Conservation (phyloP, 2,329 filamentous ascomycete species). For the Exophiala oligosperma region DNA sequence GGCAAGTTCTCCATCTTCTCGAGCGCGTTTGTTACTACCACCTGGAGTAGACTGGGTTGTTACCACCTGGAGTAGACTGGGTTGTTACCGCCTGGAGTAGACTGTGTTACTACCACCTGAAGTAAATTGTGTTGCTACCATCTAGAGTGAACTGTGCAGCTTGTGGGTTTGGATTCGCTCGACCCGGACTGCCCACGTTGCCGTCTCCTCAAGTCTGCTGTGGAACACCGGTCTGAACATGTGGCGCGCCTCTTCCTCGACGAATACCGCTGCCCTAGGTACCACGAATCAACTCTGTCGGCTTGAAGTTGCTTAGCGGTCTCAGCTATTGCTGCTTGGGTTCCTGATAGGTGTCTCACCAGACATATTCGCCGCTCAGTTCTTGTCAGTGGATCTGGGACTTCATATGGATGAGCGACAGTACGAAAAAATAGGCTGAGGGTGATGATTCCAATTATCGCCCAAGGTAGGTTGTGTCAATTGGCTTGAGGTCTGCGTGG, state of each 20-base stretch:
- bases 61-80: too few relatives aligned
- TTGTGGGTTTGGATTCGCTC: slow-evolving; percentile 49
- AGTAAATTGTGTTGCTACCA: slow-evolving; percentile 37
- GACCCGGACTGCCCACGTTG: slow-evolving; percentile 25
- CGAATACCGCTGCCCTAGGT: slow-evolving; percentile 40
- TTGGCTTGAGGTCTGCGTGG: too few relatives aligned
- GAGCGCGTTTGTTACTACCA: slow-evolving; percentile 50
- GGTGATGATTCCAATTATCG: too few relatives aligned
- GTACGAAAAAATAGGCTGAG: too few relatives aligned
- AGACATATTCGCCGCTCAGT: too few relatives aligned
- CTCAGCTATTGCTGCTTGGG: slow-evolving; percentile 7
- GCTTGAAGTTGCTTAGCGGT: slow-evolving; percentile 21
- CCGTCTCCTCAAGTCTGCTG: slow-evolving; percentile 31
- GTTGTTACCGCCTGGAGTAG: too few relatives aligned
- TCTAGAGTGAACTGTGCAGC: slow-evolving; percentile 58
- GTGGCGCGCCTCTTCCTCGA: slow-evolving; percentile 43
- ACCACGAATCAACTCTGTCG: slow-evolving; percentile 19
- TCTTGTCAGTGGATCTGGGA: too few relatives aligned
- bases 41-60: too few relatives aligned
- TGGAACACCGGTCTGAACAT: slow-evolving; percentile 39
- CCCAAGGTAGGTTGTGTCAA: too few relatives aligned
- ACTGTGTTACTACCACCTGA: too few relatives aligned
- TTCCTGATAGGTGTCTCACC: too few relatives aligned
- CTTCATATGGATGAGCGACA: too few relatives aligned
- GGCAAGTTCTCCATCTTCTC: slow-evolving; percentile 47